Base-by-base conservation (phyloP, 1,139 yeast genomes). In the Blastobotrys malaysiensis region DNA sequence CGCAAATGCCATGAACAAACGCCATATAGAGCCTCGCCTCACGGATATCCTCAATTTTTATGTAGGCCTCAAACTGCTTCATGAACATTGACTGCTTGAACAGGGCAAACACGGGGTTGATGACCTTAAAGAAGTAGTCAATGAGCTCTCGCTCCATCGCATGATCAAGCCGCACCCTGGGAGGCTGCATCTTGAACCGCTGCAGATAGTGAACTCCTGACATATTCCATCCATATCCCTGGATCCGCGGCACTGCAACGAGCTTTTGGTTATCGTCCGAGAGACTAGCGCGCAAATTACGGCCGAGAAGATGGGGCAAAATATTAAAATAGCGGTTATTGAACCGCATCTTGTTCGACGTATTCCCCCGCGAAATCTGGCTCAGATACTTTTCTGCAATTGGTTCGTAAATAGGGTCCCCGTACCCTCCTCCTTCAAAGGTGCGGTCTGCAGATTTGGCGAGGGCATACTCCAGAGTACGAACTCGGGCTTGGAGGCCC, bases 221-320 rank as follows among this genome's bases (percentile, higher is more conserved):
- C 79, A 82, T 70, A 64, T 83, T 83, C 86, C 86, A 83, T 14
- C 85, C 86, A 63, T 80, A 83, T 59, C 74, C 78, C 63, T 83
- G 87, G 18, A 74, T 69, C 56, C 87, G 65, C 3, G 88, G 88
- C 11, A 79, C 62, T 3, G 71, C 65, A 5, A 82, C 76, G 45
- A 71, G 66, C 43, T 67, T 63, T 52, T 72, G 69, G 60, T 73
- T 69, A 21, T 75, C 75, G 5, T 71, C 73, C 7, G 77, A 66
- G 36, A 83, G 67, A 36, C 71, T 64, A 5, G 69, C 59, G 61
- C 73, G 73, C 57, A 79, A 62, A 20, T 73, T 66, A 18, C 66
- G 60, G 43, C 82, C 81, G 46, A 82, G 66, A 49, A 76, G 78
- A 27, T 71, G 71, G 2, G 81, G 74, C 31, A 83, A 64, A n/a